These are phyloP conservation scores for Zelonia costaricensis DNA, from an alignment of 208 protist genomes.

Conservation along the genomic window DNA sequence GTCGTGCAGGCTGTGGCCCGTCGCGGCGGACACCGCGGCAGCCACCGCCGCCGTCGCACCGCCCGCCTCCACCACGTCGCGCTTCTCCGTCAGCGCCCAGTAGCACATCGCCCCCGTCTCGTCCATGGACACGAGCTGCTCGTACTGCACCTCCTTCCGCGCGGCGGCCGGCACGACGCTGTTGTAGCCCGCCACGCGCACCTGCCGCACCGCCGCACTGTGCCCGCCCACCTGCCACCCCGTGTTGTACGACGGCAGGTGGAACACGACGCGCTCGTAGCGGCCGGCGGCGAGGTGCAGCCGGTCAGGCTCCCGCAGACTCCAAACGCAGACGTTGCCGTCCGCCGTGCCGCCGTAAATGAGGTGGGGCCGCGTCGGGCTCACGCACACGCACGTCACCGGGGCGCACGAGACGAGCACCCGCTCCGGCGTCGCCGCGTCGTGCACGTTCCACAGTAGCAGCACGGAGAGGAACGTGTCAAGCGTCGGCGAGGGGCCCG, in stretches of 20 bases:
- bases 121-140: conserved; percentile 80
- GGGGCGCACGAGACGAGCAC: conserved; percentile 53
- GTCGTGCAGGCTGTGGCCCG: conserved; percentile 32
- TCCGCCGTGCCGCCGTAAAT: conserved; percentile 75
- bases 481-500: conserved; percentile 39
- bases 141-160: conserved; percentile 51
- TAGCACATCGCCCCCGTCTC: conserved; percentile 47
- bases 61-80: conserved; percentile 24
- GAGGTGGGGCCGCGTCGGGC: conserved; percentile 57
- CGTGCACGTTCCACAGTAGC: conserved; percentile 77
- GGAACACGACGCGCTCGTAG: conserved; percentile 41
- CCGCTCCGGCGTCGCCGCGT: conserved; percentile 57
- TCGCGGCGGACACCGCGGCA: not conserved
- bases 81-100: conserved; percentile 70
- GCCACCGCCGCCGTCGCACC: not conserved
- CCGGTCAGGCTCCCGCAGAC: conserved; percentile 71
- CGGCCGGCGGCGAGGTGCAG: conserved; percentile 61
- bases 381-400: conserved; percentile 62
- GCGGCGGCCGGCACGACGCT: conserved; percentile 11
- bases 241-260: conserved; percentile 75
- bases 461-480: conserved; percentile 70
- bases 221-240: conserved; percentile 77
- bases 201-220: conserved; percentile 42
- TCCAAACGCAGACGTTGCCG: conserved; percentile 76
- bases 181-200: conserved; percentile 75